These are phyloP conservation scores for Ogataea nakhonphanomensis DNA, from an alignment of 805 yeast species.

Conservation along the genomic window DNA sequence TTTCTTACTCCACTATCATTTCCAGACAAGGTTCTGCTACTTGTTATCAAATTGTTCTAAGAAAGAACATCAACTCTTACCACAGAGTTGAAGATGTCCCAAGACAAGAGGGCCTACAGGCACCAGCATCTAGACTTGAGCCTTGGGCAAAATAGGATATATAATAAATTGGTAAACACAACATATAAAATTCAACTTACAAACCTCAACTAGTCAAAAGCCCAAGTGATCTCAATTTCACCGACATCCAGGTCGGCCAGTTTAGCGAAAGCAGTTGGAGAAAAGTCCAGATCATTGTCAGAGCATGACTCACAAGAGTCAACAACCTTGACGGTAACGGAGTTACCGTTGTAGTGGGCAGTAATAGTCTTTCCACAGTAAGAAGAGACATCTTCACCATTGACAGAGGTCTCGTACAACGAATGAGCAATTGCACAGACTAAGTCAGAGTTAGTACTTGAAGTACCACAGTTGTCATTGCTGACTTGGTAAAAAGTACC, in stretches of 20 bases:
- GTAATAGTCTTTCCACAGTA: slow-evolving; percentile 50
- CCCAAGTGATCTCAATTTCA: slow-evolving; percentile 46
- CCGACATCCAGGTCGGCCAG: slow-evolving; percentile 47
- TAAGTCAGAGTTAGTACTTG: slow-evolving; percentile 38
- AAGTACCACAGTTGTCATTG: slow-evolving; percentile 50
- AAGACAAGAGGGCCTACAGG: slow-evolving; percentile 66
- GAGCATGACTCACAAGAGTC: slow-evolving; percentile 52
- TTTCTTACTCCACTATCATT: slow-evolving; percentile 76
- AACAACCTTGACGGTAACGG: slow-evolving; percentile 50
- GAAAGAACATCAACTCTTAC: slow-evolving; percentile 83
- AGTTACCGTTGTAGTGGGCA: slow-evolving; percentile 44
- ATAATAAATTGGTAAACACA: not conserved
- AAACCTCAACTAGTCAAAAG: slow-evolving; percentile 28
- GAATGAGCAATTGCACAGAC: slow-evolving; percentile 49
- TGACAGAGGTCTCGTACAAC: slow-evolving; percentile 33
- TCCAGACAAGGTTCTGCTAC: slow-evolving; percentile 94
- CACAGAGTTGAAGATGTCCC: slow-evolving; percentile 83
- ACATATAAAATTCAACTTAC: not conserved
- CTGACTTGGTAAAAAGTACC: slow-evolving; percentile 49
- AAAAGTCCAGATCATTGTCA: slow-evolving; percentile 46
- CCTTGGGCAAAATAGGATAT: slow-evolving; percentile 49
- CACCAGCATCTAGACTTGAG: slow-evolving; percentile 52
- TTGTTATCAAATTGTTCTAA: slow-evolving; percentile 84
- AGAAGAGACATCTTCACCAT: slow-evolving; percentile 30
- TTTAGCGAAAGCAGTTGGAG: slow-evolving; percentile 48